Conservation (phyloP, 2,329 filamentous ascomycete genomes). For the Arthroderma uncinatum region DNA sequence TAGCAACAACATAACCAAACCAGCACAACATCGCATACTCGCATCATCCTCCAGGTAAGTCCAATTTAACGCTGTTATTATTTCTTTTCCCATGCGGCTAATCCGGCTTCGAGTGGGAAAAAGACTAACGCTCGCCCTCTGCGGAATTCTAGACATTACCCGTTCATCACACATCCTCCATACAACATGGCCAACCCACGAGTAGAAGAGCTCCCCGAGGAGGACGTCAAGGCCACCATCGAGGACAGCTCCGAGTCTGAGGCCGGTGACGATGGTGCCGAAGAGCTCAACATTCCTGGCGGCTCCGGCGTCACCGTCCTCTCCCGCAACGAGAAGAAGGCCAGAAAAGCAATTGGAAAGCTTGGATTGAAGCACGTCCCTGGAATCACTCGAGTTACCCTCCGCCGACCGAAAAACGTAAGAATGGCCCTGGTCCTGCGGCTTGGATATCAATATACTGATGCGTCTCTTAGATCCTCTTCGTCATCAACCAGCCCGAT, state of each 20-base stretch:
- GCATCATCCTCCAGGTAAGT: neutral
- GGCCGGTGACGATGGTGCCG: constrained; percentile 32
- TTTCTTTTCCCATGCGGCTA: neutral
- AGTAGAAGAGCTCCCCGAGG: constrained; percentile 78
- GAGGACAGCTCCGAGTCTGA: constrained; percentile 52
- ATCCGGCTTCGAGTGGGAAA: neutral
- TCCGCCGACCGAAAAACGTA: constrained; percentile 98
- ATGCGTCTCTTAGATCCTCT: constrained; percentile 62
- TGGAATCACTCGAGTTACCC: constrained; percentile 95
- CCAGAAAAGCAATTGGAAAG: constrained; percentile 97
- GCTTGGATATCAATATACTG: constrained; percentile 11
- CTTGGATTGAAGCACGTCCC: constrained; percentile 90
- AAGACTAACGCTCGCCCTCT: neutral
- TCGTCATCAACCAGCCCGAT: constrained; percentile 99
- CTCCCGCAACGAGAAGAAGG: constrained; percentile 99
- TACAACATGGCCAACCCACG: constrained; percentile 33
- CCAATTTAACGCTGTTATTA: neutral
- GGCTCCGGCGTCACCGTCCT: constrained; percentile 85
- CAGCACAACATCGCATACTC: constrained; percentile 7
- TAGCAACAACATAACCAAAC: constrained; percentile 22
- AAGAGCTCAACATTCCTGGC: constrained; percentile 59
- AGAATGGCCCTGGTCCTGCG: constrained; percentile 37
- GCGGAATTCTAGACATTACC: neutral
- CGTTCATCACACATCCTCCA: constrained; percentile 4
- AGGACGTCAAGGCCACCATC: constrained; percentile 71